Evolutionary conservation across 805 yeast species (phyloP).

Genomic region (Yamadazyma kitorensis): DNA sequence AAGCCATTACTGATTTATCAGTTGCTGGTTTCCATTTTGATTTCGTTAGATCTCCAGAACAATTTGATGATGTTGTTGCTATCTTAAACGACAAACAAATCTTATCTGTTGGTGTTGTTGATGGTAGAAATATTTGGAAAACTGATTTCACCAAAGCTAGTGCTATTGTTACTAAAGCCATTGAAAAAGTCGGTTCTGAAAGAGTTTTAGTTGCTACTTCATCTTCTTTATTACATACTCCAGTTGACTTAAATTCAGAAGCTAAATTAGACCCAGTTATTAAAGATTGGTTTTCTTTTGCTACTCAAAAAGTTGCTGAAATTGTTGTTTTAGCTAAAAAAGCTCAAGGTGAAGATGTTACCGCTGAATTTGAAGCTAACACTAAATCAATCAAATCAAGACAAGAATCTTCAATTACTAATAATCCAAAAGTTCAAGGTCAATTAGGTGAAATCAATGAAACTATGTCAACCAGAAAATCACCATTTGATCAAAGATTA

Average conservation of each 20-base stretch:
- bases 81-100: constrained; percentile 68
- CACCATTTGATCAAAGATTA: constrained; percentile 85
- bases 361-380: constrained; percentile 78
- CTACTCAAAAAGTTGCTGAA: constrained; percentile 92
- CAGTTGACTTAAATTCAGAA: constrained; percentile 93
- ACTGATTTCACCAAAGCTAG: constrained; percentile 88
- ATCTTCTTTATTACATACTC: constrained; percentile 96
- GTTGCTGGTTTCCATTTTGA: constrained; percentile 96
- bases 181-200: constrained; percentile 79
- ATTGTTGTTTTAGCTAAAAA: constrained; percentile 89
- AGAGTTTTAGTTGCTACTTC: constrained; percentile 91
- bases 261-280: constrained; percentile 84
- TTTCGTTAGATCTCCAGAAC: constrained; percentile 94
- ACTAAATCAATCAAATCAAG: constrained; percentile 84
- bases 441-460: constrained; percentile 78
- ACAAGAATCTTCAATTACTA: constrained; percentile 82
- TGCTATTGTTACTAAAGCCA: constrained; percentile 76
- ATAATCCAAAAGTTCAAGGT: constrained; percentile 84
- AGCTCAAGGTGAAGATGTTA: constrained; percentile 77
- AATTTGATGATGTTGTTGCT: constrained; percentile 76
- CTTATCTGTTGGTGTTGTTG: constrained; percentile 94
- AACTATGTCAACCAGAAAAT: constrained; percentile 76
- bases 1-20: constrained; percentile 84
- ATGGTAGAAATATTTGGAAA: constrained; percentile 99
- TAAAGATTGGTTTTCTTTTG: constrained; percentile 98